phyloP scores from a whole-genome alignment of 78 protist species.

The Dictyostelium brefeldianum region DNA sequence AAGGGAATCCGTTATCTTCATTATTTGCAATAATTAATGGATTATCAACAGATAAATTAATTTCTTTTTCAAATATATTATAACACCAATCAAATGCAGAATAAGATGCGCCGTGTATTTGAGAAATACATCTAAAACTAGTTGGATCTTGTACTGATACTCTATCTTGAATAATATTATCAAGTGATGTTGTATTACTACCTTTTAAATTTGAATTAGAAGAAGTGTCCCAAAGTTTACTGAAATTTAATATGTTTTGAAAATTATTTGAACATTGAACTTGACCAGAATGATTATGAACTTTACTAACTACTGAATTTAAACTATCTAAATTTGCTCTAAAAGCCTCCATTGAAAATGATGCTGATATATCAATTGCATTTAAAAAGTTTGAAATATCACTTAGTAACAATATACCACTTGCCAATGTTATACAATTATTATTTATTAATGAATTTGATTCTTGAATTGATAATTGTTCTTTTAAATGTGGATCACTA shows the following conservation, averaged over 20 bases:
- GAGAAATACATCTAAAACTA: conserved; percentile 18
- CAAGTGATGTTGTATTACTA: too few relatives aligned
- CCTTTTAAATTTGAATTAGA: not conserved
- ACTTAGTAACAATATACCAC: not conserved
- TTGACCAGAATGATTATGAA: conserved; percentile 36
- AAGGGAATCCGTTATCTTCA: not conserved
- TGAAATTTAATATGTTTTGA: conserved; percentile 9
- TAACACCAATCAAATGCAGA: conserved; percentile 44
- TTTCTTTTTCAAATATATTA: conserved; percentile 27
- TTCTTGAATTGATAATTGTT: not conserved
- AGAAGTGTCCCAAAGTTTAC: not conserved
- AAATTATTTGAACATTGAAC: conserved; percentile 19
- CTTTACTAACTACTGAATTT: not conserved
- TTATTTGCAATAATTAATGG: not conserved
- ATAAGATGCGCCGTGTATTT: conserved; percentile 37
- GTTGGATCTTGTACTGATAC: not conserved
- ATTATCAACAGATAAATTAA: conserved; percentile 37
- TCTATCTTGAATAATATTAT: not conserved
- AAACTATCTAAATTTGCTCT: conserved; percentile 7
- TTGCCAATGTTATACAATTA: conserved; percentile 30
- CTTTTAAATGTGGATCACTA: not conserved
- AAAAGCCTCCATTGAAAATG: conserved; percentile 25
- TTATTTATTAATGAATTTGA: conserved; percentile 5
- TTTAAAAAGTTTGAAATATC: conserved; percentile 7
- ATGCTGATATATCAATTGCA: not conserved